Base-by-base conservation (phyloP, 192 early-diverging fungal genomes). In the Umbelopsis vinacea region DNA sequence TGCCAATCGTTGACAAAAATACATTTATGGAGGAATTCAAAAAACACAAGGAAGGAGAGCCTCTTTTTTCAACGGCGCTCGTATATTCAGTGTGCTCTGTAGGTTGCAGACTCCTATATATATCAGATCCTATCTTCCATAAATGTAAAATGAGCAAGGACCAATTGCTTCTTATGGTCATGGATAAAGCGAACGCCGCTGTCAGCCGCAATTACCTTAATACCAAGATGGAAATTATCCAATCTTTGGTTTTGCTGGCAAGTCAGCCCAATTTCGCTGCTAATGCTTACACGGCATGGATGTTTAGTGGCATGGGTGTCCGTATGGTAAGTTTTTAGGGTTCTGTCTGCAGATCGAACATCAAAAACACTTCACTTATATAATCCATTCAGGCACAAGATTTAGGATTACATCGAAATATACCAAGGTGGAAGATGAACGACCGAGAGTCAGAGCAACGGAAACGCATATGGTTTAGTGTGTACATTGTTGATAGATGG, bases 351-450 rank as follows among this genome's bases (percentile, higher is more conserved):
- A 54, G 29, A 29, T 54, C 10, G 6, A 6, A 54, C 53, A 26
- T 21, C 9, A 50, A 14, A 69, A 29, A 1, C 29, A 29, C 29
- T 69, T n/a, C 2, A 43, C 40, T 12, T 12, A 43, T 46, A 37
- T 2, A 37, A 22, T 46, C 2, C 9, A 3, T 50, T 46, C 12
- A 76, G 75, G 92, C 92, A 6, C 91, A 92, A 77, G 92, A 94
- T 71, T 53, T 94, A 57, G 92, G 92, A 14, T 82, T 94, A 48
- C 92, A 94, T 69, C 85, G 92, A 22, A 87, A 87, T 73, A 76
- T 84, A 6, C 52, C 83, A 2, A 75, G 80, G 29, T 82, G 81
- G 73, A 74, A 80, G 53, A 24, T 84, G 24, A 75, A 80, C 15
- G 75, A 76, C 6, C 50, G 76, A 19, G 85, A 92, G 38, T 72